A percentile compares a stretch with the other conserved stretches of the same genome.
These are phyloP conservation scores for Candida tetrigidarum DNA, from an alignment of 1,139 yeast species.

Conservation along the genomic window DNA sequence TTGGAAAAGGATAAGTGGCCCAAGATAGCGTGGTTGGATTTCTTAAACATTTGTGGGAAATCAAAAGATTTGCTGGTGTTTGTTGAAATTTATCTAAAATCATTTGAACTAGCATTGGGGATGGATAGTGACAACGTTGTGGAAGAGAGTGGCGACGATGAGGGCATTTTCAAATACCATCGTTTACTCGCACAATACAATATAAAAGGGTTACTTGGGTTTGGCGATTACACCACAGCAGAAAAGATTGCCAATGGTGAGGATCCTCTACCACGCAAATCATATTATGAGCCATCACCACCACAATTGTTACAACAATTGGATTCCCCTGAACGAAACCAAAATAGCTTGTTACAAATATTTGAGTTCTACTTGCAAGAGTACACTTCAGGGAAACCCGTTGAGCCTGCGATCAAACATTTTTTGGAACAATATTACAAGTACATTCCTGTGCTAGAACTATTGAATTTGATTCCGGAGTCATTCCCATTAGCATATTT, in stretches of 20 bases:
- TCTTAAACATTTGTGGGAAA: constrained; percentile 27
- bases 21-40: constrained; percentile 43
- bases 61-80: constrained; percentile 34
- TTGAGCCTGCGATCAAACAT: constrained; percentile 32
- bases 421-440: constrained; percentile 31
- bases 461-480: constrained; percentile 35
- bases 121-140: not conserved
- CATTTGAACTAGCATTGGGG: constrained; percentile 27
- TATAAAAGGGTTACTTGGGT: constrained; percentile 11
- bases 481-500: constrained; percentile 36
- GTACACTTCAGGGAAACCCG: constrained; percentile 16
- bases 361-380: constrained; percentile 26
- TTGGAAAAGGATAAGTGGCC: constrained; percentile 39
- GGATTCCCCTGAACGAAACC: not conserved
- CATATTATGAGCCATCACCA: constrained; percentile 22
- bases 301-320: too few species aligned
- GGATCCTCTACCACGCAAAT: constrained; percentile 26
- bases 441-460: constrained; percentile 27
- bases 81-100: constrained; percentile 35
- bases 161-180: constrained; percentile 16
- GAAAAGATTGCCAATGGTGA: constrained; percentile 33
- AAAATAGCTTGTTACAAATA: constrained; percentile 20
- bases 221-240: constrained; percentile 38
- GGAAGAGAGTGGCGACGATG: too few species aligned
- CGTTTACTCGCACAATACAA: constrained; percentile 9